These are phyloP conservation scores for Colletotrichum viniferum DNA, from an alignment of 2,329 filamentous ascomycete genomes.

Conservation along the genomic window DNA sequence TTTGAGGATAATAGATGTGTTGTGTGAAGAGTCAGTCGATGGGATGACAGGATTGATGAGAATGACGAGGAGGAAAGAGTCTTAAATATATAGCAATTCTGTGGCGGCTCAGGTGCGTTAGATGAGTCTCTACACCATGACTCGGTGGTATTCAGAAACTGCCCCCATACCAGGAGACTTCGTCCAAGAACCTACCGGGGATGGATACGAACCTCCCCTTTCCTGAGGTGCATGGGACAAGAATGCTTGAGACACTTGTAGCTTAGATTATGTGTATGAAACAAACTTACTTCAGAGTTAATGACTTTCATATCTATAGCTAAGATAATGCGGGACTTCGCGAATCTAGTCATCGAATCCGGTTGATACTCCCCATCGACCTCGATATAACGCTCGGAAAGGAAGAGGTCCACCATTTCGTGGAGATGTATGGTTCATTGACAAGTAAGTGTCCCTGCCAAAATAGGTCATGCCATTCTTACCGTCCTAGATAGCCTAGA, in stretches of 20 bases:
- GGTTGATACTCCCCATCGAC: neutral
- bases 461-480: neutral
- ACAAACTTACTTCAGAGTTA: neutral
- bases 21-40: neutral
- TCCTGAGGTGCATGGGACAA: neutral
- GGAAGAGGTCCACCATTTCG: neutral
- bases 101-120: neutral
- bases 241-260: neutral
- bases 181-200: neutral
- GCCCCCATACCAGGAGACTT: neutral
- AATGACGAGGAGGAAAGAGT: neutral
- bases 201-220: neutral
- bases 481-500: neutral
- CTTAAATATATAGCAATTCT: neutral
- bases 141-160: neutral
- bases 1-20: neutral
- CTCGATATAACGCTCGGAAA: neutral
- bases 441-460: neutral
- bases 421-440: neutral
- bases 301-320: neutral
- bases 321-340: neutral
- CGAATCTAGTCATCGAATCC: neutral
- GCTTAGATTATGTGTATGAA: neutral
- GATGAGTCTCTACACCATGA: neutral
- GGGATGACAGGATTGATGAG: fast-evolving